Base-by-base conservation (phyloP, 108 stramenopile species). In the Mediolabrus comicus region DNA sequence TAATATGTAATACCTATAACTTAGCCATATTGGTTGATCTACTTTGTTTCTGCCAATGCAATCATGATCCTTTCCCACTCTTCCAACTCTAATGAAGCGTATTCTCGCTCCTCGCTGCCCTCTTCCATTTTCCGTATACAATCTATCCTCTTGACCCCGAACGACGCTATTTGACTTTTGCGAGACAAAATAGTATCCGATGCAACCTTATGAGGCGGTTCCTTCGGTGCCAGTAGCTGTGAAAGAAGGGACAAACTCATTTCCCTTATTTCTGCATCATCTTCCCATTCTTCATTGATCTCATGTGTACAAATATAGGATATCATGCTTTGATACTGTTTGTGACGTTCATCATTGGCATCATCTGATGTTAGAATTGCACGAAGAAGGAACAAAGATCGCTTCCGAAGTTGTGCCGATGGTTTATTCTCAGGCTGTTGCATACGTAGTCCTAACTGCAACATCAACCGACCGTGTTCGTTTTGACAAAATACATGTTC, bases 311-410 rank as follows among this genome's bases (percentile, higher is more conserved):
- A 69, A 16, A 87, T 70, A 14, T 46, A 62, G 8, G 67, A 59
- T 19, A 91, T 67, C 9, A 69, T 58, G 32, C 59, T 25, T 59
- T 60, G 33, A 58, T 89, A 89, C 9, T 28, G 57, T 51, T 49
- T 33, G 16, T 83, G 49, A n/a, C 84, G 61, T 57, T 71, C 62
- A 38, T 53, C 49, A 3, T 68, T 62, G 1, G 78, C 71, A 30
- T 65, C 38, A 65, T 94, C 92, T 7, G 92, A 89, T 4, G 88
- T 88, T 6, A 91, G 30, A 38, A 89, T 62, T 9, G 92, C 92
- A 36, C 77, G 74, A 19, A 94, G 62, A 35, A 94, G 83, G 59
- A 94, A 94, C 4, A 94, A 66, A 9, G 84, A 82, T 33, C 84
- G 71, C 17, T 77, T 79, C 25, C 72, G 62, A 22, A 89, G 69